Base-by-base conservation (phyloP, 1,284 basidiomycete species). In the Cronartium ribicola region DNA sequence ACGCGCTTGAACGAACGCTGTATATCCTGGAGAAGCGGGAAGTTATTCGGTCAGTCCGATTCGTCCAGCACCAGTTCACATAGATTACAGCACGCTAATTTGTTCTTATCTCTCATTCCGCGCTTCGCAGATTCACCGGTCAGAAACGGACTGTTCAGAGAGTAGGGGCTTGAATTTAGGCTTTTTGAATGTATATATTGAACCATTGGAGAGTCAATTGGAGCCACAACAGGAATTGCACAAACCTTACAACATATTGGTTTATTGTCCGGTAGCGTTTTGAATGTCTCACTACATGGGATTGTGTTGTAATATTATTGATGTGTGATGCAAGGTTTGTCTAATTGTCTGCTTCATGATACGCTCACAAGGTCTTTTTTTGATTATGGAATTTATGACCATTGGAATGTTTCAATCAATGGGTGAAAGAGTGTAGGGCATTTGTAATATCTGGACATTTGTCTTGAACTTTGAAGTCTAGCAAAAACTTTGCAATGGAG, bases 11-110 rank as follows among this genome's bases (percentile, higher is more conserved):
- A 82, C 85, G 94, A 76, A 92, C 92, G 20, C 83, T 99, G 76
- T 97, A 88, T 81, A 87, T 98, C 64, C 80, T 99, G 81, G 96
- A 99, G 84, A 96, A 97, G 84, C 85, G 94, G 76, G 96, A 99
- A 81, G 87, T 97, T 14, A 86, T 99, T 63, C 85, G 93, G 76
- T 98, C 14, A 17, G 51, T 44, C 7, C 44, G 7, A 36, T 46
- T 17, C 17, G 13, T 37, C 20, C n/a, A 17, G 62, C 5, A 36
- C 20, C 17, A 17, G 39, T 64, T 1, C 20, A 37, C n/a, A 5
- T 40, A 3, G 17, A 13, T n/a, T 64, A 39, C 5, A 40, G 3
- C 10, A 22, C 11, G 6, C 46, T 20, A 5, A 8, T 37, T 67
- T 40, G 46, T 4, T 62, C 37, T 59, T 5, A 57, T 66, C 0